These are phyloP conservation scores for Podaxis rugospora DNA, from an alignment of 768 basidiomycete species.

Conservation along the genomic window DNA sequence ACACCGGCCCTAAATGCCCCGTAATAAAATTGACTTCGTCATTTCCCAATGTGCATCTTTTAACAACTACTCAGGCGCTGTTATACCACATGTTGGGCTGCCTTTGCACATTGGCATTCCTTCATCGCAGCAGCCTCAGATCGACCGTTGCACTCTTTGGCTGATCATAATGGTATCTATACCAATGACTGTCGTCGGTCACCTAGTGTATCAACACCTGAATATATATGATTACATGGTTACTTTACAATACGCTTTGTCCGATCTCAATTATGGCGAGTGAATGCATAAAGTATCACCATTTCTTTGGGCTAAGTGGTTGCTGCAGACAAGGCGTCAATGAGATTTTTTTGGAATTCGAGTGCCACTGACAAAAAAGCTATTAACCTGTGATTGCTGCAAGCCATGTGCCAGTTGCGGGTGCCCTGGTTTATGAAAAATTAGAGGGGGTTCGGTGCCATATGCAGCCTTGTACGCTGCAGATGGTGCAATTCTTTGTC, in stretches of 20 bases:
- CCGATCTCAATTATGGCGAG: neutral
- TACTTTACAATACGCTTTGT: neutral
- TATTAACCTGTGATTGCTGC: neutral
- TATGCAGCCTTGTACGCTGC: conserved; percentile 19
- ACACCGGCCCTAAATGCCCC: conserved; percentile 43
- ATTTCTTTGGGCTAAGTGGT: neutral
- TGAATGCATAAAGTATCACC: neutral
- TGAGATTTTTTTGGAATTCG: neutral
- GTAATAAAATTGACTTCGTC: conserved; percentile 11
- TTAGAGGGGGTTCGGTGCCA: conserved; percentile 5
- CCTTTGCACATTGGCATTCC: conserved; percentile 32
- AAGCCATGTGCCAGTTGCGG: neutral
- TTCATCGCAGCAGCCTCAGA: conserved; percentile 60
- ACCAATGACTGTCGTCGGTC: conserved; percentile 48
- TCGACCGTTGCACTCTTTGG: conserved; percentile 56
- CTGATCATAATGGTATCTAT: conserved; percentile 40
- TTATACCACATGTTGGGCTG: conserved; percentile 55
- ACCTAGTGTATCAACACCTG: conserved; percentile 54
- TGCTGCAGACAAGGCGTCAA: neutral
- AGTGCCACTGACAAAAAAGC: neutral
- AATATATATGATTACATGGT: neutral
- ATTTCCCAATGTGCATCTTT: conserved; percentile 43
- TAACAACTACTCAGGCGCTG: conserved; percentile 58
- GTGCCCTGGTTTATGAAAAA: neutral
- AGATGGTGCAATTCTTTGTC: conserved; percentile 19